Evolutionary conservation across 1,139 yeast genomes (phyloP).

Genomic region (Sugiyamaella paludigena): DNA sequence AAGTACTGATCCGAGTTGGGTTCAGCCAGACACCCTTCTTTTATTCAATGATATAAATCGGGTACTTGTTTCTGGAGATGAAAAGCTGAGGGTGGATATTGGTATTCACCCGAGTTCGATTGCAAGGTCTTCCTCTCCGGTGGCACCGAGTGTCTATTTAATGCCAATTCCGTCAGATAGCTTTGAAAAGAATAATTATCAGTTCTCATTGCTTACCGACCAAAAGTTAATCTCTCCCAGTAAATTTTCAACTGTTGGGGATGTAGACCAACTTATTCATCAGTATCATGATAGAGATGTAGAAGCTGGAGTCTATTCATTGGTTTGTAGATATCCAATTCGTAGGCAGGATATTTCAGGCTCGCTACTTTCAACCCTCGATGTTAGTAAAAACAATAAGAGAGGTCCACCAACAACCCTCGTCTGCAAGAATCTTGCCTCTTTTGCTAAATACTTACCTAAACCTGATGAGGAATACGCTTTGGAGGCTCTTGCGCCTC

Average conservation of each 20-base stretch:
- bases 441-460: conserved; percentile 27
- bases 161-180: conserved; percentile 14
- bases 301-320: conserved; percentile 22
- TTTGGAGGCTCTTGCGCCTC: conserved; percentile 7
- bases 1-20: not conserved
- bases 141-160: conserved; percentile 6
- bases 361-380: conserved; percentile 20
- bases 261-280: conserved; percentile 5
- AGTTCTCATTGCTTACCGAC: conserved; percentile 21
- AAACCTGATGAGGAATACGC: conserved; percentile 3
- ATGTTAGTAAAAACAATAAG: conserved; percentile 11
- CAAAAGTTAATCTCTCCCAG: conserved; percentile 20
- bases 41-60: conserved; percentile 16
- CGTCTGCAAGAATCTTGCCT: conserved; percentile 29
- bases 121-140: not conserved
- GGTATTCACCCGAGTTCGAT: conserved; percentile 2
- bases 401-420: conserved; percentile 18
- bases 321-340: conserved; percentile 27
- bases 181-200: conserved; percentile 7
- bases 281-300: conserved; percentile 15
- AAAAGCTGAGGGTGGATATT: conserved; percentile 11
- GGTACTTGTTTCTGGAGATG: conserved; percentile 10
- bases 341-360: conserved; percentile 13
- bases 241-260: conserved; percentile 15
- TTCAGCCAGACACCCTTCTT: conserved; percentile 19